These are phyloP conservation scores for Aspergillus nanangensis DNA, from an alignment of 495 filamentous ascomycete genomes.

Conservation along the genomic window DNA sequence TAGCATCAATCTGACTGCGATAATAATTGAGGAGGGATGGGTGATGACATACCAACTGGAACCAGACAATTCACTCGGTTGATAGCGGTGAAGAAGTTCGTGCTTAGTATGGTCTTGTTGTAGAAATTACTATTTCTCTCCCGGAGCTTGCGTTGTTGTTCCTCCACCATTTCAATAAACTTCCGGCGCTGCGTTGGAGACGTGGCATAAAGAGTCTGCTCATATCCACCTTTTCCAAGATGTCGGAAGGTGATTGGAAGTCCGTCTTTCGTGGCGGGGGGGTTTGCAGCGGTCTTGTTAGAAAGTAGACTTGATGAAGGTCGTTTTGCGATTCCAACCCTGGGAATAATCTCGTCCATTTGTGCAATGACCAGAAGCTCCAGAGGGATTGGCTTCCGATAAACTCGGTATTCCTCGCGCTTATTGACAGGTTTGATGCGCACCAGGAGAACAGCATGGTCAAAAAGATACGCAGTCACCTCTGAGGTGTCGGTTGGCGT, in stretches of 20 bases:
- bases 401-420: conserved; percentile 88
- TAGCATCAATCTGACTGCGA: conserved; percentile 25
- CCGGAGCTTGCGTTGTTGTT: conserved; percentile 78
- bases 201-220: conserved; percentile 81
- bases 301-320: conserved; percentile 84
- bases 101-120: conserved; percentile 80
- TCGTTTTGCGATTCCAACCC: conserved; percentile 72
- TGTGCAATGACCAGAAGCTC: conserved; percentile 91
- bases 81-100: conserved; percentile 72
- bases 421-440: conserved; percentile 88
- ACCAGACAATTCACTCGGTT: conserved; percentile 92
- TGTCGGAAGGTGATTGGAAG: conserved; percentile 98
- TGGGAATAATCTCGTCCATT: conserved; percentile 92
- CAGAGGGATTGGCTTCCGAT: conserved; percentile 91
- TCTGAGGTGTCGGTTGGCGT: conserved; percentile 80
- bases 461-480: conserved; percentile 90
- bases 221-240: conserved; percentile 94
- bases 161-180: conserved; percentile 93
- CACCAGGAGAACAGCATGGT: conserved; percentile 89
- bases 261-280: conserved; percentile 62
- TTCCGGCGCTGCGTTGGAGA: conserved; percentile 79
- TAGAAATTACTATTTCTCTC: conserved; percentile 86
- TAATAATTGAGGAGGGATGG: not conserved
- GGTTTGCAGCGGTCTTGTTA: conserved; percentile 56
- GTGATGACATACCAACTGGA: conserved; percentile 64